Evolutionary conservation across 768 basidiomycete species (phyloP).

Genomic region (Tricholoma hemisulphureum): DNA sequence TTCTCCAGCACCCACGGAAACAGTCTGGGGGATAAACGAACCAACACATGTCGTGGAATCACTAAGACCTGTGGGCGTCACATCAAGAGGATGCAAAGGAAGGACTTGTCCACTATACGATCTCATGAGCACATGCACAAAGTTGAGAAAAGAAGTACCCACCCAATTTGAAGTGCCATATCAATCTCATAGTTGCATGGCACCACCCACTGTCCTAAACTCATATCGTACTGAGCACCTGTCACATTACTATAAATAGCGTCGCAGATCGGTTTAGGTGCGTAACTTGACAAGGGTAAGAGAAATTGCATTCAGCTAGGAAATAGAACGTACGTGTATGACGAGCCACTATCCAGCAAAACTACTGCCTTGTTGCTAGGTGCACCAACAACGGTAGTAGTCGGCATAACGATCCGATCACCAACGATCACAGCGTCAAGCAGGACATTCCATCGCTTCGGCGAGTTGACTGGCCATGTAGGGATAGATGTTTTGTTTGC

Average conservation of each 20-base stretch:
- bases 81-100: conserved; percentile 78
- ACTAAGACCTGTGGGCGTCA: conserved; percentile 47
- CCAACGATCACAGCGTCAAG: conserved; percentile 71
- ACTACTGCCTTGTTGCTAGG: conserved; percentile 72
- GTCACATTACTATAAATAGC: conserved; percentile 66
- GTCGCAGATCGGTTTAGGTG: conserved; percentile 58
- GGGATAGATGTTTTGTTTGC: conserved; percentile 57
- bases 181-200: conserved; percentile 77
- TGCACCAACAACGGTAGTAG: conserved; percentile 52
- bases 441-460: conserved; percentile 74
- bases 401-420: conserved; percentile 47
- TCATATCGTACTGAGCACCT: conserved; percentile 59
- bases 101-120: conserved; percentile 62
- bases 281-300: conserved; percentile 52
- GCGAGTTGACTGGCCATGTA: conserved; percentile 67
- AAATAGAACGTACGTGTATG: conserved; percentile 59
- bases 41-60: conserved; percentile 62
- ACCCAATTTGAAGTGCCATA: conserved; percentile 79
- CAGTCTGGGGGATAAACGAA: conserved; percentile 66
- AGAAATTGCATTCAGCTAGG: neutral
- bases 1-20: conserved; percentile 58
- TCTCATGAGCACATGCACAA: neutral
- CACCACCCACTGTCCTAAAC: conserved; percentile 62
- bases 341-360: conserved; percentile 79
- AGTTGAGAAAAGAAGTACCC: conserved; percentile 21